Evolutionary conservation across 768 basidiomycete species (phyloP), one percentile per base, ranked within the genome.

Genomic region (Dentipellis sp.): DNA sequence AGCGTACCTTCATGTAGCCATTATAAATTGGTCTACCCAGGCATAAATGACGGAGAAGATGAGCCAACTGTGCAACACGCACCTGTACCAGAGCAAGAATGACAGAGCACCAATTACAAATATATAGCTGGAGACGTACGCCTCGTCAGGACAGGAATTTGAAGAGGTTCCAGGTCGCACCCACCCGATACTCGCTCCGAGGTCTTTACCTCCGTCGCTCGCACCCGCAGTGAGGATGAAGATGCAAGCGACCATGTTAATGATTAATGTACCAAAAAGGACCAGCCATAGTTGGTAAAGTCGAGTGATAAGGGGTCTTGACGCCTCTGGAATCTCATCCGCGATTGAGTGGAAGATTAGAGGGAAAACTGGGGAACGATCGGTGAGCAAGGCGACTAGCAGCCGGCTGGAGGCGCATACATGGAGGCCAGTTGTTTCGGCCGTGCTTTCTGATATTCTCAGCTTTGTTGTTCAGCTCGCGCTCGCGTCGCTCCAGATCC

Each of bases 51-150:
- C 54, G 58, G 59, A 14, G 56, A 62, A 53, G 52, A 58, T 54
- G 52, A 53, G 52, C 52, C 50, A n/a, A 22, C 36, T 40, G 35
- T 21, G 36, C 39, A 37, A 21, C 29, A 67, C 87, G 65, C 60
- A 88, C 90, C 93, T 83, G 69, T 95, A 99, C 95, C 95, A 97
- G 59, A 94, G 77, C 58, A 97, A 75, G 75, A 99, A 98, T 12
- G 91, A 93, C 37, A 83, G 68, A 38, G 80, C 70, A 10, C 83
- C 71, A 64, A 97, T 97, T 52, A 94, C 72, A 54, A 91, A 75
- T 40, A 93, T 54, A 66, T 94, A 93, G 55, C 91, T 93, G 67
- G 45, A 46, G 59, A 46, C 59, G 58, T 64, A 65, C n/a, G 10
- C 21, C 53, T 45, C n/a, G n/a, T 60, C 48, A 63, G 56, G 63